These are phyloP conservation scores for Lupinus albus DNA, from an alignment of 306 rosid species.

Conservation along the genomic window DNA sequence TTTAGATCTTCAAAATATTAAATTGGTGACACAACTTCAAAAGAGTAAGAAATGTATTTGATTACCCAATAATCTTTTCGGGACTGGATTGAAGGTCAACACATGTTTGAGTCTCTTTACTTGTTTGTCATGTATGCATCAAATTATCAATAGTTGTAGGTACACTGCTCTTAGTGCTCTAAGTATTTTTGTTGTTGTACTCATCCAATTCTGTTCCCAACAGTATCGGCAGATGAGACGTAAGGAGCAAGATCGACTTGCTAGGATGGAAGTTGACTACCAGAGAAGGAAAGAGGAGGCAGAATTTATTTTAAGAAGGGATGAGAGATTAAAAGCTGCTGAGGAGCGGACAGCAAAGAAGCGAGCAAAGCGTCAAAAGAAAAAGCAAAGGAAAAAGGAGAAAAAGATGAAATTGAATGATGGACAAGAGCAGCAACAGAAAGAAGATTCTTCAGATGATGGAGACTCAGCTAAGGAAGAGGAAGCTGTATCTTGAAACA, in stretches of 20 bases:
- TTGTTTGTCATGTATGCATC: conserved; percentile 1
- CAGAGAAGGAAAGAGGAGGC: conserved; percentile 76
- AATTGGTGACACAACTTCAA: no score
- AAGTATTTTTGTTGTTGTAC: neutral
- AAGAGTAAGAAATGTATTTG: no score
- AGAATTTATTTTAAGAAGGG: conserved; percentile 78
- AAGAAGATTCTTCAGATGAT: conserved; percentile 65
- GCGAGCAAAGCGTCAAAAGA: conserved; percentile 85
- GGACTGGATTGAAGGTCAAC: no score
- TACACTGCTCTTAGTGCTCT: conserved; percentile 28
- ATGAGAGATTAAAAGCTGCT: conserved; percentile 80
- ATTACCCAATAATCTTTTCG: no score
- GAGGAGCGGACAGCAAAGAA: conserved; percentile 88
- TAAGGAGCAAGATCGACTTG: conserved; percentile 89
- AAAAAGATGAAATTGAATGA: conserved; percentile 58
- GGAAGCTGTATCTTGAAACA: conserved; percentile 48
- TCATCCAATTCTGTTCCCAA: conserved; percentile 40
- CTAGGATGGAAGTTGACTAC: conserved; percentile 91
- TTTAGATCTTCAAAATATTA: no score
- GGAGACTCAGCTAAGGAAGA: conserved; percentile 63
- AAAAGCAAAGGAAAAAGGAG: conserved; percentile 76
- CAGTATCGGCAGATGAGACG: conserved; percentile 97
- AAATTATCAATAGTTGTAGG: neutral
- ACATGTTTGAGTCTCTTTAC: neutral
- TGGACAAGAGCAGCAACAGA: conserved; percentile 54